Conservation (phyloP, 2,329 filamentous ascomycete genomes). For the Akanthomyces muscarius region DNA sequence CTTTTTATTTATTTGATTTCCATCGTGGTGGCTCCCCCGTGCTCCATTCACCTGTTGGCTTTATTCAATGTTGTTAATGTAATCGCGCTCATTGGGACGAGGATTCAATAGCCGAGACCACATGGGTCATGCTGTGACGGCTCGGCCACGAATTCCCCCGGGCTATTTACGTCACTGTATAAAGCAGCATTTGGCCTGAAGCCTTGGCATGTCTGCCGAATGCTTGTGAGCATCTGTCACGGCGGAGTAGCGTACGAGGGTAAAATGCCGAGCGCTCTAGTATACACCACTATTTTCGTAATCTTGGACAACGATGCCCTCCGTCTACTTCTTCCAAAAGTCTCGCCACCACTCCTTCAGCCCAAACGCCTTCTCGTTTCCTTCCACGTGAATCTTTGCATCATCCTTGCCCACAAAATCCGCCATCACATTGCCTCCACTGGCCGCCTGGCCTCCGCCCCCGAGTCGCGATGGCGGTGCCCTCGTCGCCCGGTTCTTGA, state of each 20-base stretch:
- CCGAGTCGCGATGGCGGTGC: constrained; percentile 38
- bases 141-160: not conserved
- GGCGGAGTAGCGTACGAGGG: not conserved
- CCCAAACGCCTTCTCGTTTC: constrained; percentile 72
- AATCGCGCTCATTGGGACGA: constrained; percentile 4
- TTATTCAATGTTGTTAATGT: not conserved
- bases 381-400: constrained; percentile 66
- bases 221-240: not conserved
- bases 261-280: not conserved
- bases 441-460: constrained; percentile 27
- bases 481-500: constrained; percentile 61
- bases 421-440: constrained; percentile 52
- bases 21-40: not conserved
- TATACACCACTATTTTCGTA: not conserved
- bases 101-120: constrained; percentile 8
- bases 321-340: constrained; percentile 47
- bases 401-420: constrained; percentile 50
- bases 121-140: not conserved
- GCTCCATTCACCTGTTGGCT: not conserved
- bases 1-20: not conserved
- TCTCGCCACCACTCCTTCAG: constrained; percentile 88
- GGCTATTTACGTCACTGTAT: not conserved
- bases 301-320: not conserved
- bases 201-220: not conserved
- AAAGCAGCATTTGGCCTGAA: not conserved